Evolutionary conservation across 1,139 yeast genomes (phyloP).

Genomic region (Hanseniaspora sp.): DNA sequence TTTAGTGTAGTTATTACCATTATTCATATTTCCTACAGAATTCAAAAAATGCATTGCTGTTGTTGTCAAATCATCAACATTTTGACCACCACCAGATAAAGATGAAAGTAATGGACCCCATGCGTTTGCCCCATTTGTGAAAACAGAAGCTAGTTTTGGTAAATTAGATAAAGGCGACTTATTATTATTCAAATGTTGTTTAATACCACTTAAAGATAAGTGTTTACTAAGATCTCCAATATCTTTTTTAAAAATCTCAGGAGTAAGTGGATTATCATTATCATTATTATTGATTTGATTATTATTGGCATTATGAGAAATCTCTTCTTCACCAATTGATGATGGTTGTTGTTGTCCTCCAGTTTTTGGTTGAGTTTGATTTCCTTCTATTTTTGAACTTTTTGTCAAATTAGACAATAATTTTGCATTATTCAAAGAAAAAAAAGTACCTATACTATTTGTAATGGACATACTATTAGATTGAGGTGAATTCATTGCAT

Average conservation of each 20-base stretch:
- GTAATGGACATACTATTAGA: slow-evolving; percentile 24
- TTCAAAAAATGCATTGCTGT: slow-evolving; percentile 8
- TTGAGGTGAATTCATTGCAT: slow-evolving; percentile 20
- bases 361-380: too few relatives aligned
- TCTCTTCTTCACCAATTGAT: neutral
- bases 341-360: neutral
- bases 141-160: slow-evolving; percentile 12
- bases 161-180: slow-evolving; percentile 1
- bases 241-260: neutral
- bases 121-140: neutral
- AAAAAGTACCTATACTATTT: slow-evolving; percentile 25
- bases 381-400: neutral
- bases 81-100: neutral
- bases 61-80: neutral
- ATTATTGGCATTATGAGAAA: neutral
- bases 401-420: slow-evolving; percentile 17
- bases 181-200: neutral
- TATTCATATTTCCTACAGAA: neutral
- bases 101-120: neutral
- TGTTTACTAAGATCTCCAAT: neutral
- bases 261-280: neutral
- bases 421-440: slow-evolving; percentile 22
- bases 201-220: neutral
- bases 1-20: neutral
- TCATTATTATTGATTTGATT: neutral